These are phyloP conservation scores for Cyberlindnera veronae DNA, from an alignment of 805 yeast species.

Conservation along the genomic window DNA sequence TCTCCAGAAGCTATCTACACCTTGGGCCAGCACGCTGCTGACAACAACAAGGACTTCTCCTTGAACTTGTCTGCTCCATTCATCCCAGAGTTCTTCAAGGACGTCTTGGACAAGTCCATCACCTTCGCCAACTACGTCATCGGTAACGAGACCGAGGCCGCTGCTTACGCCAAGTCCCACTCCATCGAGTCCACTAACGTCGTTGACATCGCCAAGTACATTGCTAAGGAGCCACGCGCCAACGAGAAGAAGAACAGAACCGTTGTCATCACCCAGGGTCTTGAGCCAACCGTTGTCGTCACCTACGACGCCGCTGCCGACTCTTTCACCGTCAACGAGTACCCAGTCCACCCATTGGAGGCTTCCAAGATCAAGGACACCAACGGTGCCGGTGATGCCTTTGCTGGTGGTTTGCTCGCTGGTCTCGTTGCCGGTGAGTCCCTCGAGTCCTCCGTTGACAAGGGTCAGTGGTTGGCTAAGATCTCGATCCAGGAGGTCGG, in stretches of 20 bases:
- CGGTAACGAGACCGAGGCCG: slow-evolving; percentile 97
- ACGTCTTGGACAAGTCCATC: slow-evolving; percentile 70
- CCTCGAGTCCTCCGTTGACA: slow-evolving; percentile 59
- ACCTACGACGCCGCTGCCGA: slow-evolving; percentile 48
- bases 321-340: slow-evolving; percentile 45
- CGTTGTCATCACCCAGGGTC: slow-evolving; percentile 93
- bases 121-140: slow-evolving; percentile 89
- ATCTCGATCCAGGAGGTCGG: slow-evolving; percentile 91
- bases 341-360: slow-evolving; percentile 70
- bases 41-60: slow-evolving; percentile 68
- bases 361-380: slow-evolving; percentile 76
- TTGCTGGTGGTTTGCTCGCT: slow-evolving; percentile 94
- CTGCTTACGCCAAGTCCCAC: slow-evolving; percentile 86
- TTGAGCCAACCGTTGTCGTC: slow-evolving; percentile 84
- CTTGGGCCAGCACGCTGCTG: slow-evolving; percentile 91
- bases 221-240: slow-evolving; percentile 75
- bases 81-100: slow-evolving; percentile 93
- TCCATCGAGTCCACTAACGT: slow-evolving; percentile 57
- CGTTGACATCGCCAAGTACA: slow-evolving; percentile 71
- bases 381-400: slow-evolving; percentile 99
- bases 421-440: slow-evolving; percentile 74
- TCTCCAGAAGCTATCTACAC: slow-evolving; percentile 90
- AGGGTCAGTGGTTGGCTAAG: slow-evolving; percentile 97
- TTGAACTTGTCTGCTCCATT: slow-evolving; percentile 96
- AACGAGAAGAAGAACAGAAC: slow-evolving; percentile 70